These are phyloP conservation scores for Tieghemostelium lacteum DNA, from an alignment of 78 protist species.

Conservation along the genomic window DNA sequence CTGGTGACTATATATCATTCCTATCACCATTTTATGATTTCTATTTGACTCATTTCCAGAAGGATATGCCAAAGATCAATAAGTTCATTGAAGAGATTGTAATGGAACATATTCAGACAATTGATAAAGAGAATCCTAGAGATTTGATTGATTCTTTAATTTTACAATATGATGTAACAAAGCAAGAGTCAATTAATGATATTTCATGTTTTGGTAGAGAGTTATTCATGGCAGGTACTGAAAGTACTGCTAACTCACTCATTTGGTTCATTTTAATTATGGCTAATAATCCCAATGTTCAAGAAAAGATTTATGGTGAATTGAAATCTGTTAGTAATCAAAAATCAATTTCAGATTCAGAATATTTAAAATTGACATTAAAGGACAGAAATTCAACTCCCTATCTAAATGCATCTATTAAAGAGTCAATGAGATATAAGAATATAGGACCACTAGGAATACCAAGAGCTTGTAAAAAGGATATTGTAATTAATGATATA, in stretches of 20 bases:
- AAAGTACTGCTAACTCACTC: background rate
- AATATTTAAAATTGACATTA: no score
- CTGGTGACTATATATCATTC: background rate
- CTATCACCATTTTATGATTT: background rate
- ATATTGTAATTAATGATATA: background rate
- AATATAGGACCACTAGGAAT: background rate
- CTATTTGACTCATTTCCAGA: background rate
- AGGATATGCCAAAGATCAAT: background rate
- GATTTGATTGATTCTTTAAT: conserved; percentile 18
- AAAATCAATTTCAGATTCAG: background rate
- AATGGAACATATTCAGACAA: background rate
- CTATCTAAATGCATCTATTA: conserved; percentile 21
- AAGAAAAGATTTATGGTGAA: conserved; percentile 33
- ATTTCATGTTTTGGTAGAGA: background rate
- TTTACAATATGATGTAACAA: background rate
- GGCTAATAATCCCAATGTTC: conserved; percentile 32
- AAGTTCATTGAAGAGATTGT: background rate
- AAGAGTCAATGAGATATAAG: conserved; percentile 15
- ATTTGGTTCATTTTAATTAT: conserved; percentile 15
- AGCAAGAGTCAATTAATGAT: background rate
- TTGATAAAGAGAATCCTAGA: background rate
- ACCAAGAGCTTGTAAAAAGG: background rate
- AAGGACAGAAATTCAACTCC: conserved; percentile 19
- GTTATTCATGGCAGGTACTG: conserved; percentile 21
- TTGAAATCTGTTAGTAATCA: background rate